Conservation (phyloP, 2,329 filamentous ascomycete species). For the Neopestalotiopsis clavispora region DNA sequence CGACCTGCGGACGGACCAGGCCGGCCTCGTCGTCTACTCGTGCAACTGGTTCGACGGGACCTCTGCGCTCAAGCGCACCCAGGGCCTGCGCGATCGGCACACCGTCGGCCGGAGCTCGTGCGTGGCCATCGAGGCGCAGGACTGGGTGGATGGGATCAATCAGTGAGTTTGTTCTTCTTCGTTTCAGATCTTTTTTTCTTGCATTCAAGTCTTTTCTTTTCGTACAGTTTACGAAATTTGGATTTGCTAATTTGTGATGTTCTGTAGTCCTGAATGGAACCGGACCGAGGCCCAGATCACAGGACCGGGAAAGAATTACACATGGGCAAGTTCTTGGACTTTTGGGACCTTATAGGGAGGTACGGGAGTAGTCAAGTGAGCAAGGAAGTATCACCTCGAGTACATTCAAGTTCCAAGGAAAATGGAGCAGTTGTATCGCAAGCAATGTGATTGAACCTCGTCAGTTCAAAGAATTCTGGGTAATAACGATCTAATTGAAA, state of each 20-base stretch:
- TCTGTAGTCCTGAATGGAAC: constrained; percentile 48
- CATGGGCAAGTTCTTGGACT: constrained; percentile 51
- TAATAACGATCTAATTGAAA: constrained; percentile 6
- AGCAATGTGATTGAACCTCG: background rate
- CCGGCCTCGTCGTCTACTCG: constrained; percentile 73
- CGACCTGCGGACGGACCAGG: constrained; percentile 73
- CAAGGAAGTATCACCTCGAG: too few species aligned
- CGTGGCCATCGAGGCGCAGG: constrained; percentile 76
- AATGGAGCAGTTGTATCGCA: background rate
- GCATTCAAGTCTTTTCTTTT: too few species aligned
- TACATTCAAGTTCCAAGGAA: too few species aligned
- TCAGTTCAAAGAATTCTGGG: background rate
- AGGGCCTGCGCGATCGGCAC: constrained; percentile 52
- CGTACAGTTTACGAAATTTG: too few species aligned
- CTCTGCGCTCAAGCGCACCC: constrained; percentile 61
- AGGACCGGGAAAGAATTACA: constrained; percentile 45
- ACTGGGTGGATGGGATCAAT: constrained; percentile 80
- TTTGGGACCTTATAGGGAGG: constrained; percentile 36
- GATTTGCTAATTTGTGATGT: constrained; percentile 23
- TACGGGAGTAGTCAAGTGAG: too few species aligned
- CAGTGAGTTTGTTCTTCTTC: constrained; percentile 46
- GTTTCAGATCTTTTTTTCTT: background rate
- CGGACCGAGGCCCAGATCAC: constrained; percentile 45
- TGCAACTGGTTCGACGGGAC: constrained; percentile 62
- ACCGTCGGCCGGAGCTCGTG: constrained; percentile 67